phyloP scores from a whole-genome alignment of 2,329 filamentous ascomycete genomes.

The Pseudogymnoascus sp. region DNA sequence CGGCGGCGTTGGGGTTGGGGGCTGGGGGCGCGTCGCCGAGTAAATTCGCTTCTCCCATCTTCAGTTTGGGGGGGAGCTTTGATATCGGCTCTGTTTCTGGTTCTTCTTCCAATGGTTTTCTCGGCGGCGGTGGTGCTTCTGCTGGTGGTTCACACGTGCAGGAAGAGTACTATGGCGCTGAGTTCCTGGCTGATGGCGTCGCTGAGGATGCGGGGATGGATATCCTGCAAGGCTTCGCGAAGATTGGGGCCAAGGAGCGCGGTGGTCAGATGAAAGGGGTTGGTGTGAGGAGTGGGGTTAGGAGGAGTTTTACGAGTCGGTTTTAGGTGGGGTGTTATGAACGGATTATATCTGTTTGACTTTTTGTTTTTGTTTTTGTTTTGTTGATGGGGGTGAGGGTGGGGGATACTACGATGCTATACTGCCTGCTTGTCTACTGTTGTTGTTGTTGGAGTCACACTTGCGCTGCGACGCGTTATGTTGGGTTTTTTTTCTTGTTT shows the following conservation, averaged over 20 bases:
- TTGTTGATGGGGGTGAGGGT: background rate
- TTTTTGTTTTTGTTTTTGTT: background rate
- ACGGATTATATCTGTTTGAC: background rate
- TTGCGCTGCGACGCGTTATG: background rate
- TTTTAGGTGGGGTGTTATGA: slow-evolving; percentile 17
- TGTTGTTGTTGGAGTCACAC: background rate
- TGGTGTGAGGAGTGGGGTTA: slow-evolving; percentile 19
- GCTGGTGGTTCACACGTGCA: slow-evolving; percentile 16
- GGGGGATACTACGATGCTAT: background rate
- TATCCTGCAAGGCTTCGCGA: slow-evolving; percentile 67
- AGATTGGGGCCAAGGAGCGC: slow-evolving; percentile 45
- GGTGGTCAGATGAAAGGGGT: slow-evolving; percentile 34
- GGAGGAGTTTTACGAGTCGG: slow-evolving; percentile 26
- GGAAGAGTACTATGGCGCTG: slow-evolving; percentile 45
- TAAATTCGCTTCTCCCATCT: slow-evolving; percentile 32
- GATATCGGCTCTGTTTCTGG: slow-evolving; percentile 9
- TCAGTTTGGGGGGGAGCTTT: background rate
- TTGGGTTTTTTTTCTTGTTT: background rate
- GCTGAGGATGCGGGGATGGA: slow-evolving; percentile 56
- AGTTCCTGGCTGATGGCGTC: slow-evolving; percentile 50
- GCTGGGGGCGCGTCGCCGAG: slow-evolving; percentile 36
- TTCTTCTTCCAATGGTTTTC: slow-evolving; percentile 20
- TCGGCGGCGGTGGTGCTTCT: background rate
- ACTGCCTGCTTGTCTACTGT: background rate
- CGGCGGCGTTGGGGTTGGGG: slow-evolving; percentile 45